Evolutionary conservation across 768 basidiomycete genomes (phyloP).

Genomic region (Suillus lakei): DNA sequence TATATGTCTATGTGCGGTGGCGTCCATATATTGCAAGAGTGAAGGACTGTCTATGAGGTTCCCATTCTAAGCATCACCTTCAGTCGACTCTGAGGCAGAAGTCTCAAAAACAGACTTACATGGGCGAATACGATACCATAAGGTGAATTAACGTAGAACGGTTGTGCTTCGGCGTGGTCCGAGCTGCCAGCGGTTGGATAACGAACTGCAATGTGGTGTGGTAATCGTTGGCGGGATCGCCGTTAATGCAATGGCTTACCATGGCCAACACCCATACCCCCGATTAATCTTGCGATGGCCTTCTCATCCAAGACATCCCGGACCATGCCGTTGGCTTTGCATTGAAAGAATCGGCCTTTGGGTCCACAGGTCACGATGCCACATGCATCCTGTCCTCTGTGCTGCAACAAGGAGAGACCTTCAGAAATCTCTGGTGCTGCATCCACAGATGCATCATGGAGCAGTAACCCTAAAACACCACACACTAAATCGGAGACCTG

Average conservation of each 20-base stretch:
- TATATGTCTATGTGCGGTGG: conserved; percentile 95
- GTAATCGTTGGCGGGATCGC: not conserved
- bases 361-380: conserved; percentile 96
- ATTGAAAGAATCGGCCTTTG: conserved; percentile 95
- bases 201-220: conserved; percentile 59
- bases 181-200: conserved; percentile 99
- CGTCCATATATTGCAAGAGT: conserved; percentile 91
- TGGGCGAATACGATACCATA: conserved; percentile 99
- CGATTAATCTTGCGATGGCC: conserved; percentile 76
- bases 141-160: conserved; percentile 99
- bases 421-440: conserved; percentile 91
- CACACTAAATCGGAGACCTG: conserved; percentile 62
- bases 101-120: conserved; percentile 51
- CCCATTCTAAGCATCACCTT: conserved; percentile 71
- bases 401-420: conserved; percentile 93
- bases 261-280: conserved; percentile 98
- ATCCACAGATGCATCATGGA: conserved; percentile 75
- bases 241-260: conserved; percentile 52
- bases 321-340: conserved; percentile 99
- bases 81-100: not conserved
- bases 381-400: conserved; percentile 97
- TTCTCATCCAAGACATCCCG: conserved; percentile 91
- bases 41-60: conserved; percentile 93
- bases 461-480: conserved; percentile 87
- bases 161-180: conserved; percentile 96